These are phyloP conservation scores for Xylaria flabelliformis DNA, from an alignment of 495 filamentous ascomycete genomes.

Conservation along the genomic window DNA sequence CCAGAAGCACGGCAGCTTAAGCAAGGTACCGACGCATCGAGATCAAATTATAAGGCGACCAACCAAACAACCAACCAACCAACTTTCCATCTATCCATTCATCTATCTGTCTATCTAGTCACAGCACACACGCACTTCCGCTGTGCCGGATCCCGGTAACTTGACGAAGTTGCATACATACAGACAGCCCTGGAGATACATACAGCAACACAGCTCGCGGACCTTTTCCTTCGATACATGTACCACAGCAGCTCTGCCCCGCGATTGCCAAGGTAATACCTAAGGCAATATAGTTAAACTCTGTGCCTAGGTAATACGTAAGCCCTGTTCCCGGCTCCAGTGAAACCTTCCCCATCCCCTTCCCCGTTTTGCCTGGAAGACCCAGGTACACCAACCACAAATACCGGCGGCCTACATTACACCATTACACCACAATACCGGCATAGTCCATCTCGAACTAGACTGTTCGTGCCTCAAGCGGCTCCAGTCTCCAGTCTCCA, in stretches of 20 bases:
- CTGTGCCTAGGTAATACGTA: background rate
- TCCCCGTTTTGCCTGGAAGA: background rate
- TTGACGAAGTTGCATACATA: background rate
- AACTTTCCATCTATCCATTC: background rate
- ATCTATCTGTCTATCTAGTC: background rate
- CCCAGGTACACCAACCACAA: background rate
- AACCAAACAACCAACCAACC: background rate
- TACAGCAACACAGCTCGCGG: background rate
- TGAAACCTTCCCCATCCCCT: conserved; percentile 5
- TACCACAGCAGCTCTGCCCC: background rate
- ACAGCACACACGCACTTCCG: background rate
- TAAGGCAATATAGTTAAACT: background rate
- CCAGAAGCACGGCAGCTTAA: background rate
- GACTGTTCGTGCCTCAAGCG: background rate
- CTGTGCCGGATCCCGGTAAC: background rate
- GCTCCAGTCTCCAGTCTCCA: background rate
- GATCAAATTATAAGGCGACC: background rate
- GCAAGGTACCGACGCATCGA: conserved; percentile 8
- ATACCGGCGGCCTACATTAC: background rate
- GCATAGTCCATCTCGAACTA: background rate
- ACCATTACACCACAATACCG: conserved; percentile 1
- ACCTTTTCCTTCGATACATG: background rate
- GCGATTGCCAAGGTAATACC: conserved; percentile 1
- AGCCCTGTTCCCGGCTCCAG: background rate
- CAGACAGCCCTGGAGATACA: no score